These are phyloP conservation scores for Stylonectria norvegica DNA, from an alignment of 2,329 filamentous ascomycete genomes.

Conservation along the genomic window DNA sequence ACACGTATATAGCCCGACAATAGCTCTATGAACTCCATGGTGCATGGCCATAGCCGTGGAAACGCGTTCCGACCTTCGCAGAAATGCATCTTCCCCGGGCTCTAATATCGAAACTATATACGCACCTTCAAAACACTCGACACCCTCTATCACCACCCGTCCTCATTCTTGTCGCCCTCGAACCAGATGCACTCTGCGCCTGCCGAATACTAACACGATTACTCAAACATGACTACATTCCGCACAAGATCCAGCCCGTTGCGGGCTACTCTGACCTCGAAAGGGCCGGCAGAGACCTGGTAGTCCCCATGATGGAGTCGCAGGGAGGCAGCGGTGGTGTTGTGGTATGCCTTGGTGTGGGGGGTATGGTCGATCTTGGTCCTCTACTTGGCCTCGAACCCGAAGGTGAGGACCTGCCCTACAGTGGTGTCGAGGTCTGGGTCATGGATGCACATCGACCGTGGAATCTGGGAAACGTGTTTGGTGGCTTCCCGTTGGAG, in stretches of 20 bases:
- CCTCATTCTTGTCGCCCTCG: conserved; percentile 85
- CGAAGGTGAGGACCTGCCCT: conserved; percentile 63
- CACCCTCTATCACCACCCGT: conserved; percentile 90
- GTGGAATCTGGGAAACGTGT: conserved; percentile 93
- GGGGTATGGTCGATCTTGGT: conserved; percentile 84
- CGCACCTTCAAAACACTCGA: conserved; percentile 78
- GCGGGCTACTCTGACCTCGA: conserved; percentile 88
- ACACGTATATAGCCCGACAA: conserved; percentile 1
- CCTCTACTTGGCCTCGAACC: conserved; percentile 68
- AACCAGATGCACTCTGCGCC: conserved; percentile 92
- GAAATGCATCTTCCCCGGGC: conserved; percentile 91
- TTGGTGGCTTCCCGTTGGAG: conserved; percentile 66
- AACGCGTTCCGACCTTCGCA: conserved; percentile 10
- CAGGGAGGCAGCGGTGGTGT: conserved; percentile 83
- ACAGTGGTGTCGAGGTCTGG: conserved; percentile 92
- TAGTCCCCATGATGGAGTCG: conserved; percentile 80
- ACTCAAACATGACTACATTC: conserved; percentile 96
- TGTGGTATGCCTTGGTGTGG: conserved; percentile 88
- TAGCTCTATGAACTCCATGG: conserved; percentile 26
- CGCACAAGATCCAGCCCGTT: conserved; percentile 94
- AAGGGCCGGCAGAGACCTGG: conserved; percentile 72
- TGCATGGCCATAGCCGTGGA: conserved; percentile 13
- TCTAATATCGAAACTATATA: conserved; percentile 87
- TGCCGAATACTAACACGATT: conserved; percentile 89
- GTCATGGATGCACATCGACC: conserved; percentile 86